Conservation (phyloP, 1,284 basidiomycete genomes). For the Apiotrichum gracile region DNA sequence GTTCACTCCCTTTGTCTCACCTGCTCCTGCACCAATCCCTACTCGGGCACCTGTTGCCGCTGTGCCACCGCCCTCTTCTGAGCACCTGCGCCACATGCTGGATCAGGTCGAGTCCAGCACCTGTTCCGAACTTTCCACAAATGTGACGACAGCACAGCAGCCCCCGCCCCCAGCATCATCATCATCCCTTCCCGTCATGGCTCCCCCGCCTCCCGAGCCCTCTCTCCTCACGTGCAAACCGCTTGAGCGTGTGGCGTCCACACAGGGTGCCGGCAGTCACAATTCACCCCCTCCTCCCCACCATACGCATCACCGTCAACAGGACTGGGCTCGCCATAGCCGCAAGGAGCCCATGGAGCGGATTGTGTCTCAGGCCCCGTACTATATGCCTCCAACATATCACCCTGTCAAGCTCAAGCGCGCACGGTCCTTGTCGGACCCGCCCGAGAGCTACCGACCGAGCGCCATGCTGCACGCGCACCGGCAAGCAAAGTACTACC, state of each 20-base stretch:
- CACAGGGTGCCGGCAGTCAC: neutral
- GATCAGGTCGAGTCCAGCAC: neutral
- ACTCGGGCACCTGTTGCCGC: neutral
- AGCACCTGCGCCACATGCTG: constrained; percentile 13
- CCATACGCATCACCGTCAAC: neutral
- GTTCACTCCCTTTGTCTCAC: constrained; percentile 19
- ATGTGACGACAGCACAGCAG: neutral
- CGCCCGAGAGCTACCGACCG: constrained; percentile 16
- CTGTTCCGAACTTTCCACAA: neutral
- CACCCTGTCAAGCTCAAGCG: constrained; percentile 12
- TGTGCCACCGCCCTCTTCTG: constrained; percentile 7
- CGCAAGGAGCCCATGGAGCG: constrained; percentile 15
- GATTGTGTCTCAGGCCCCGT: constrained; percentile 13
- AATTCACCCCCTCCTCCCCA: neutral
- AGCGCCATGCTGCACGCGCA: constrained; percentile 5
- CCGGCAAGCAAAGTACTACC: constrained; percentile 14
- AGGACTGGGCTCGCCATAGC: constrained; percentile 7
- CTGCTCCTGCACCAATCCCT: constrained; percentile 2
- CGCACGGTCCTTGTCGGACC: constrained; percentile 15
- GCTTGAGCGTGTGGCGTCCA: constrained; percentile 12
- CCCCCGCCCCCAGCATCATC: too few species aligned
- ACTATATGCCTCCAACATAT: neutral
- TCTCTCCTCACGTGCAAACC: constrained; percentile 15
- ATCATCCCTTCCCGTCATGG: neutral
- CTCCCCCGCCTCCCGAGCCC: neutral